Evolutionary conservation across 2,329 filamentous ascomycete species (phyloP), one percentile per base, ranked within the genome.

Genomic region (Beauveria pseudobassiana): DNA sequence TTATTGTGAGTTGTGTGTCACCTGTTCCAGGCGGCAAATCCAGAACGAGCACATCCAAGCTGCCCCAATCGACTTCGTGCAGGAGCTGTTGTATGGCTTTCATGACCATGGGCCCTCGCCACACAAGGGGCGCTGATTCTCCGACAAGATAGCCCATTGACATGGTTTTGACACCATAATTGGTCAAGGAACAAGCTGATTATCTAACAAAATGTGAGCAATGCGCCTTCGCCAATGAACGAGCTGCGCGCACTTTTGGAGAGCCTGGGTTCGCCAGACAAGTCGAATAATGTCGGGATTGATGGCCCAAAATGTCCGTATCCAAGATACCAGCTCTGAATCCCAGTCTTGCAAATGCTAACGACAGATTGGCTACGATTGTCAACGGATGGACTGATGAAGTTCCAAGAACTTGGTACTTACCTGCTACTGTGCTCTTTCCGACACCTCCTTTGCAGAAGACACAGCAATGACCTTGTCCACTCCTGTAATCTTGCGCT

Each of bases 101-200:
- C 82, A 96, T 96, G 16, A 98, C 90, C 93, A 99, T 97, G 2
- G 96, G 83, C 0, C 95, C 95, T 57, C 95, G 86, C 95, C 95
- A 99, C 38, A 95, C 93, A 18, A 99, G 89, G 0, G 93, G 91
- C 5, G 90, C 89, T 12, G 86, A 82, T 66, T 91, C 87, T 22
- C 84, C 85, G 1, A 96, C 86, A 1, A 99, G 82, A 66, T 96
- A 98, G 55, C 95, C 95, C 90, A 99, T 98, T 0, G 93, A 97
- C 95, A 99, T 99, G 60, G 92, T 96, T 75, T 96, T 96, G 62
- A 99, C 83, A 46, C 95, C 95, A 77, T 98, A 98, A 71, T 96
- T 96, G 24, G 90, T 92, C 26, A 99, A 77, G 0, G 95, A 1
- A 98, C 70, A 3, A 99, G 82, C 69, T 92, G 87, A 69, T 93